These are phyloP conservation scores for Cyberlindnera lachancei DNA, from an alignment of 805 yeast genomes.

Conservation along the genomic window DNA sequence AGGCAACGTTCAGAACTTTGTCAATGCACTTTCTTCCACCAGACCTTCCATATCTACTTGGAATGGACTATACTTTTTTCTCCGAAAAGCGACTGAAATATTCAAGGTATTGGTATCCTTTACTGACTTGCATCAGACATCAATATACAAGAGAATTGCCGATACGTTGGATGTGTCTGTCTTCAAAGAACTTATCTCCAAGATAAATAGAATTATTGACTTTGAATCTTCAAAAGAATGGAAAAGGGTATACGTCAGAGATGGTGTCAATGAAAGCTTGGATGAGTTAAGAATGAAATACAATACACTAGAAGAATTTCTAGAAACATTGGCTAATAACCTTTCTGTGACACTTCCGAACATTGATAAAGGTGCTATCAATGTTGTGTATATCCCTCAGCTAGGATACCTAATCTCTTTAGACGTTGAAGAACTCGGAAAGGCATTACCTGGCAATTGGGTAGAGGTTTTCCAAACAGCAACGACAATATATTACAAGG, in stretches of 20 bases:
- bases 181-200: slow-evolving; percentile 10
- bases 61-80: slow-evolving; percentile 22
- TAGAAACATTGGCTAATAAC: slow-evolving; percentile 20
- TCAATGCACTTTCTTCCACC: slow-evolving; percentile 19
- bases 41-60: slow-evolving; percentile 23
- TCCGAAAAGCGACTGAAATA: slow-evolving; percentile 16
- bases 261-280: slow-evolving; percentile 25
- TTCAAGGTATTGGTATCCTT: slow-evolving; percentile 1
- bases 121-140: background rate
- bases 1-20: slow-evolving; percentile 23
- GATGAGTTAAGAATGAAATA: slow-evolving; percentile 14
- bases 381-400: slow-evolving; percentile 38
- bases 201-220: slow-evolving; percentile 27
- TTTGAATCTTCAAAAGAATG: slow-evolving; percentile 27
- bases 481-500: slow-evolving; percentile 31
- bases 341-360: slow-evolving; percentile 4
- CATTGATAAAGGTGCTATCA: slow-evolving; percentile 16
- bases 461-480: slow-evolving; percentile 31
- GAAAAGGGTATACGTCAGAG: slow-evolving; percentile 22
- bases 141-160: slow-evolving; percentile 13
- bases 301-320: slow-evolving; percentile 22
- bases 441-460: slow-evolving; percentile 23
- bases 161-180: slow-evolving; percentile 6
- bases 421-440: slow-evolving; percentile 4
- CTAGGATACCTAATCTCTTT: slow-evolving; percentile 33